These are phyloP conservation scores for Lotus japonicus DNA, from an alignment of 306 rosid genomes.

Conservation along the genomic window DNA sequence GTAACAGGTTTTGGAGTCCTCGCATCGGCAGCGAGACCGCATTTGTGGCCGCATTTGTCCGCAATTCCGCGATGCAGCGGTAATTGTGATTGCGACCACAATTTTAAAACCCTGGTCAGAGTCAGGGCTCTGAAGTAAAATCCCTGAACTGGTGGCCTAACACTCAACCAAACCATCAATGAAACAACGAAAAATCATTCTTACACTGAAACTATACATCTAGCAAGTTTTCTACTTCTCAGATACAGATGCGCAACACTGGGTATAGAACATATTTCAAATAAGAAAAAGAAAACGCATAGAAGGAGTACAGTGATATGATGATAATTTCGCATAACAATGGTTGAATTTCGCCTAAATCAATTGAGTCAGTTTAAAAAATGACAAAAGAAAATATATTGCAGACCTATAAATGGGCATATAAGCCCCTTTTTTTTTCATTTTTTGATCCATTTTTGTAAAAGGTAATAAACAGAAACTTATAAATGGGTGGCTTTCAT, in stretches of 20 bases:
- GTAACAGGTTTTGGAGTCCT: no score
- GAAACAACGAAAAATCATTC: no score
- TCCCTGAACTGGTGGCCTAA: no score
- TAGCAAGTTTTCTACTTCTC: background rate
- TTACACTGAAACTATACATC: background rate
- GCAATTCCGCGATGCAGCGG: no score
- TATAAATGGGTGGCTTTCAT: background rate
- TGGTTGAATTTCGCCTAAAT: background rate
- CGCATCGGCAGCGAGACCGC: no score
- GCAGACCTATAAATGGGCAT: background rate
- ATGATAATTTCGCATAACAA: background rate
- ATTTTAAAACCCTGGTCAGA: no score
- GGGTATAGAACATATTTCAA: no score
- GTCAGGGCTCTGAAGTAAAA: no score
- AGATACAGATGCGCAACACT: background rate
- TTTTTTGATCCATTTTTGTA: background rate
- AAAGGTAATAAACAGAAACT: background rate
- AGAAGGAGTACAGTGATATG: background rate
- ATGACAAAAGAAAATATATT: background rate
- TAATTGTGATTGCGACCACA: no score
- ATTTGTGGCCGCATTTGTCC: no score
- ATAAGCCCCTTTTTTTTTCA: background rate
- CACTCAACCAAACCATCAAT: no score
- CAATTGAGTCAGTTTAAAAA: background rate
- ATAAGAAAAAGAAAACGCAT: no score